These are phyloP conservation scores for Hypoxylon crocopeplum DNA, from an alignment of 495 filamentous ascomycete species.

Conservation along the genomic window DNA sequence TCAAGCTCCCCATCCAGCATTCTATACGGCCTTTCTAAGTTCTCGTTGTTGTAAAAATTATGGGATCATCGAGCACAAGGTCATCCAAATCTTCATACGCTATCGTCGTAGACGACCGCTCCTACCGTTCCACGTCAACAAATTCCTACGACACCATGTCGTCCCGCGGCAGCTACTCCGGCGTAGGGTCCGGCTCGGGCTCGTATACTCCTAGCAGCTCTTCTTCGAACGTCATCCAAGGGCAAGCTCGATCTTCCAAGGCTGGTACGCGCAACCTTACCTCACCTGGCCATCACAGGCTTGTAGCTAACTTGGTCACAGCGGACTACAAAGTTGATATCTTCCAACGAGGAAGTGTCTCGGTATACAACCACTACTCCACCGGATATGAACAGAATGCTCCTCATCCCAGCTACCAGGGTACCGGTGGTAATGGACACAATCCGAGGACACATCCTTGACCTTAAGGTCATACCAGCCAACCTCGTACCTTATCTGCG, in stretches of 20 bases:
- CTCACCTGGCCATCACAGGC: not conserved
- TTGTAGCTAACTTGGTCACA: conserved; percentile 17
- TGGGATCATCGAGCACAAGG: conserved; percentile 11
- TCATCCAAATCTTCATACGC: not conserved
- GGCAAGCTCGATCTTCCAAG: not conserved
- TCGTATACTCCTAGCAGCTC: not conserved
- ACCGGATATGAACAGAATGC: conserved; percentile 10
- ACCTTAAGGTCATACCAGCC: not conserved
- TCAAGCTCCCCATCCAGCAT: not conserved
- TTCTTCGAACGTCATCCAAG: conserved; percentile 1
- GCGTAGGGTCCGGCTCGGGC: not conserved
- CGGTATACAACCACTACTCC: conserved; percentile 16
- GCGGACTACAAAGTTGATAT: conserved; percentile 13
- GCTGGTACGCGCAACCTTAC: conserved; percentile 9
- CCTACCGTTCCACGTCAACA: not conserved
- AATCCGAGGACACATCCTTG: not conserved
- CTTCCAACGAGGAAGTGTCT: not conserved
- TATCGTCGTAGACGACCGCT: conserved; percentile 8
- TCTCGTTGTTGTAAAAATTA: not conserved
- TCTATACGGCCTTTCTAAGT: not conserved
- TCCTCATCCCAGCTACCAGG: conserved; percentile 13
- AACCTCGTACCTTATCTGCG: not conserved
- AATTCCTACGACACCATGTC: conserved; percentile 22
- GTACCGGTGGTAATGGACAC: not conserved
- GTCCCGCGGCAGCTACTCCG: not conserved